Conservation (phyloP, 139 green algal species). For the Mychonastes homosphaera region DNA sequence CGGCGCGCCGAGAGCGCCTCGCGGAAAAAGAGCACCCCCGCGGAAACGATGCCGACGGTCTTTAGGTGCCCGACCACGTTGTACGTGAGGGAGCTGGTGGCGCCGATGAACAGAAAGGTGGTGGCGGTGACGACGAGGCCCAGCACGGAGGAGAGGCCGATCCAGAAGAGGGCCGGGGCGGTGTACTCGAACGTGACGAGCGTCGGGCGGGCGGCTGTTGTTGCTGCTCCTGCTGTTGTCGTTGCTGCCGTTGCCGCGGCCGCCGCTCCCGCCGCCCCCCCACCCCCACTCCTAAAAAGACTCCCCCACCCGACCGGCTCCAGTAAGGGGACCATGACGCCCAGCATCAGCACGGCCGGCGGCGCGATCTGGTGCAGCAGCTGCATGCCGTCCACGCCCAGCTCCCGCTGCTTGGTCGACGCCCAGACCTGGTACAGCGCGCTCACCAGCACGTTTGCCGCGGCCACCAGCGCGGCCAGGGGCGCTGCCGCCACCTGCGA, state of each 20-base stretch:
- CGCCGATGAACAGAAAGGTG: constrained; percentile 72
- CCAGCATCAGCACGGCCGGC: constrained; percentile 17
- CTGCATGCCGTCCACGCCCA: constrained; percentile 39
- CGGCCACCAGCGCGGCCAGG: constrained; percentile 44
- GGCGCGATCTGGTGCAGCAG: constrained; percentile 33
- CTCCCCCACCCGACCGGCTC: constrained; percentile 25
- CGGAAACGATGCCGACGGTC: constrained; percentile 57
- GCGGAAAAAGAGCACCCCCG: constrained; percentile 55
- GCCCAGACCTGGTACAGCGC: constrained; percentile 56
- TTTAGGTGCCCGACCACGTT: constrained; percentile 70
- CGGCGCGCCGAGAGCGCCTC: constrained; percentile 17
- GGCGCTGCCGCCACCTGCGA: constrained; percentile 37
- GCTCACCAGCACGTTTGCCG: constrained; percentile 48
- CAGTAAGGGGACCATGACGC: constrained; percentile 17
- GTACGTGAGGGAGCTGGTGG: constrained; percentile 63
- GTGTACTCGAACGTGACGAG: constrained; percentile 19
- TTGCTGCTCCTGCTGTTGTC: too few relatives aligned
- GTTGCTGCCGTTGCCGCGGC: too few relatives aligned
- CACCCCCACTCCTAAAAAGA: too few relatives aligned
- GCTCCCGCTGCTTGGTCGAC: constrained; percentile 36
- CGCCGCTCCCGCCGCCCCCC: too few relatives aligned
- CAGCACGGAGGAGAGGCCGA: constrained; percentile 13
- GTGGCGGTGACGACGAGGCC: constrained; percentile 53
- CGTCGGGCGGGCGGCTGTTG: too few relatives aligned
- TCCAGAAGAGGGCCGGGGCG: not conserved